A percentile compares a stretch with the other conserved stretches of the same genome.
Evolutionary conservation across 208 protist species (phyloP).

Genomic region (Leishmania mexicana): DNA sequence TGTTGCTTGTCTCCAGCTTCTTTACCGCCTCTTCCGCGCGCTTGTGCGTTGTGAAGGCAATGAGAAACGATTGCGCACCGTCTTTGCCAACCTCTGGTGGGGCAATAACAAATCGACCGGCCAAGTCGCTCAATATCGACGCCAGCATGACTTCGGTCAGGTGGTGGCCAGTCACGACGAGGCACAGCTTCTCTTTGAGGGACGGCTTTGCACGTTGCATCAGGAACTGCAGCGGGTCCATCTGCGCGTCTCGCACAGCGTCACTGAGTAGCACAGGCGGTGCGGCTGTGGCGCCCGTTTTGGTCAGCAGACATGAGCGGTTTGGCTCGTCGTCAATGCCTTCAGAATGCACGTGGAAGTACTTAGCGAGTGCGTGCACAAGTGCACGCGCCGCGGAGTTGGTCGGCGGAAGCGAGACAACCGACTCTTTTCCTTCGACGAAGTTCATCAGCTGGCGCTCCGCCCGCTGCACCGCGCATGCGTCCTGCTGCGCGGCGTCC

Average conservation of each 20-base stretch:
- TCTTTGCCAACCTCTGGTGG: conserved; percentile 35
- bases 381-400: conserved; percentile 46
- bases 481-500: conserved; percentile 32
- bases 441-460: conserved; percentile 59
- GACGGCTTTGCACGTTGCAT: conserved; percentile 25
- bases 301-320: conserved; percentile 56
- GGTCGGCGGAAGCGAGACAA: conserved; percentile 49
- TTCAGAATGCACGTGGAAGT: conserved; percentile 64
- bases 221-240: conserved; percentile 36
- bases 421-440: conserved; percentile 26
- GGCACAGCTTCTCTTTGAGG: conserved; percentile 31
- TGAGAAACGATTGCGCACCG: conserved; percentile 19
- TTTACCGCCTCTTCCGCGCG: conserved; percentile 27
- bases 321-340: conserved; percentile 56
- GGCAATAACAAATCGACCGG: conserved; percentile 52
- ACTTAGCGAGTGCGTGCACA: conserved; percentile 58
- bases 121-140: conserved; percentile 40
- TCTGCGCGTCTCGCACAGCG: conserved; percentile 25
- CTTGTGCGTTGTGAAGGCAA: conserved; percentile 36
- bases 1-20: conserved; percentile 25
- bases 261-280: conserved; percentile 45
- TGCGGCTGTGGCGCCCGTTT: conserved; percentile 37
- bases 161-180: conserved; percentile 39
- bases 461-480: conserved; percentile 28
- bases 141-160: conserved; percentile 40